Evolutionary conservation across 768 basidiomycete species (phyloP).

Genomic region (Auriscalpium vulgare): DNA sequence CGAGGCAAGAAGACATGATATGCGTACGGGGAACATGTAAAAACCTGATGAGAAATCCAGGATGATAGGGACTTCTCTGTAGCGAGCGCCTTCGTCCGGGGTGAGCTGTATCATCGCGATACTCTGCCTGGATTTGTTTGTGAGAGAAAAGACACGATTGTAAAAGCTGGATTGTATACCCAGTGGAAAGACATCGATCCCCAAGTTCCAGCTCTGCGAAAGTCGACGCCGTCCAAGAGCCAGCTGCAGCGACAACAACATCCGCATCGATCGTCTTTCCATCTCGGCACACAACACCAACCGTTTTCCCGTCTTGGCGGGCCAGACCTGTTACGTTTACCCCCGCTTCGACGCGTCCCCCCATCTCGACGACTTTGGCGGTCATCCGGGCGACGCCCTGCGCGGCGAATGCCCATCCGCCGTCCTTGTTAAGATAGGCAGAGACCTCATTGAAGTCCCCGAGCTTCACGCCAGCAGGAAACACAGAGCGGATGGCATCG

Average conservation of each 20-base stretch:
- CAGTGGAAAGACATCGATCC: conserved; percentile 62
- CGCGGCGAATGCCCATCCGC: conserved; percentile 81
- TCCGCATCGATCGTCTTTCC: conserved; percentile 49
- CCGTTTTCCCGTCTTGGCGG: conserved; percentile 33
- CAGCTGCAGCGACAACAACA: conserved; percentile 61
- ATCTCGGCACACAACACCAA: conserved; percentile 56
- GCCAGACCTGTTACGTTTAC: conserved; percentile 48
- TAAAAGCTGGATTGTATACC: conserved; percentile 39
- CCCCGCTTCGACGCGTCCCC: conserved; percentile 51
- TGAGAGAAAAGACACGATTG: neutral
- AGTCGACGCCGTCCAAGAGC: conserved; percentile 79
- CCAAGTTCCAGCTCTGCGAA: conserved; percentile 54
- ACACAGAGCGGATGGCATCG: conserved; percentile 36
- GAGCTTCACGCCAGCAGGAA: conserved; percentile 35
- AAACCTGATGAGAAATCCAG: conserved; percentile 68
- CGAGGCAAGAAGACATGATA: neutral
- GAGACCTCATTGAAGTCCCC: conserved; percentile 28
- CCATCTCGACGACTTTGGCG: conserved; percentile 44
- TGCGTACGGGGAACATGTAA: conserved; percentile 74
- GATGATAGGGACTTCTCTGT: conserved; percentile 58
- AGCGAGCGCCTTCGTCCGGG: conserved; percentile 54
- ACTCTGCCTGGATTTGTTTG: conserved; percentile 48
- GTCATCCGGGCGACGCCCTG: conserved; percentile 54
- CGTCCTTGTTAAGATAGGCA: conserved; percentile 69
- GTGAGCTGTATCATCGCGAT: conserved; percentile 74